Conservation (phyloP, 495 filamentous ascomycete species). For the Choiromyces venosus region DNA sequence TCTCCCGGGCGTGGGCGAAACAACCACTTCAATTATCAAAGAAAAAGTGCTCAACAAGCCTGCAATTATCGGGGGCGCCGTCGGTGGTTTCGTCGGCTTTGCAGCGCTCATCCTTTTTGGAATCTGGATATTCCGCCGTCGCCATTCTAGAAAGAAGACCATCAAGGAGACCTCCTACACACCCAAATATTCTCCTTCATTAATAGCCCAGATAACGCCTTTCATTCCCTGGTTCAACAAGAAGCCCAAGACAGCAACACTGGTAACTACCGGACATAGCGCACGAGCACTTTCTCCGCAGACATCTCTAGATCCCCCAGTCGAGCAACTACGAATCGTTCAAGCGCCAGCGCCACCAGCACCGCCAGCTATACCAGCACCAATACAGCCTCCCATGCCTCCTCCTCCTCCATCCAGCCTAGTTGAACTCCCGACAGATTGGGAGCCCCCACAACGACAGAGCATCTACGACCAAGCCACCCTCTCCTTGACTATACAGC, state of each 20-base stretch:
- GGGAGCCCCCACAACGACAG: not conserved
- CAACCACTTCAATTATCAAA: not conserved
- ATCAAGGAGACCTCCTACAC: not conserved
- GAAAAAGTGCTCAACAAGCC: not conserved
- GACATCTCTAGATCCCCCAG: too few species aligned
- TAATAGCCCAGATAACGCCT: not conserved
- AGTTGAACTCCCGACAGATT: not conserved
- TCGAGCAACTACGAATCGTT: too few species aligned
- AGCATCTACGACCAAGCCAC: not conserved
- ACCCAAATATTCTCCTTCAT: not conserved
- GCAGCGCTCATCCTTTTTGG: not conserved
- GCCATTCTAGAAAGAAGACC: not conserved
- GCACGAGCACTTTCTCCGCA: not conserved
- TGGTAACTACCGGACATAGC: not conserved
- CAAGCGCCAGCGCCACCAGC: too few species aligned
- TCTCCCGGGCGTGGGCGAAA: rapidly evolving
- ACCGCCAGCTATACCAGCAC: too few species aligned
- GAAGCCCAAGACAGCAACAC: not conserved
- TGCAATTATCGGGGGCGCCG: not conserved
- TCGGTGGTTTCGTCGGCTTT: not conserved
- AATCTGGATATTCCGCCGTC: not conserved
- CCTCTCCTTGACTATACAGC: not conserved
- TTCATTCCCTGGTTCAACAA: not conserved
- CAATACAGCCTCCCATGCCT: too few species aligned
- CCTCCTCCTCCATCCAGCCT: too few species aligned